A percentile compares a stretch with the other conserved stretches of the same genome.
phyloP scores from a whole-genome alignment of 192 early-diverging fungal species.

The Coemansia sp. region DNA sequence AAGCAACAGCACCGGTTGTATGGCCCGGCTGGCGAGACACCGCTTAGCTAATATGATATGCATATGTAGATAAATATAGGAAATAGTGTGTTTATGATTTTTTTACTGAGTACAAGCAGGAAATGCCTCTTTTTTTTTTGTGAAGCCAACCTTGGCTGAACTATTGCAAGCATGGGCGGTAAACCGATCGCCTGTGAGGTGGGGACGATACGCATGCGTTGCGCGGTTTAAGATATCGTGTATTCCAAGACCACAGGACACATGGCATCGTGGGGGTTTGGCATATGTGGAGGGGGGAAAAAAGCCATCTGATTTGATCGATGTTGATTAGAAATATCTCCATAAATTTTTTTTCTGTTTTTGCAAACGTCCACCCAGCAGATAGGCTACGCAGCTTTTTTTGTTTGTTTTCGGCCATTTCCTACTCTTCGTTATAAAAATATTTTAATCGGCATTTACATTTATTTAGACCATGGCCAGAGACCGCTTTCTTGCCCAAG shows the following conservation, averaged over 20 bases:
- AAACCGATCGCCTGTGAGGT: background rate
- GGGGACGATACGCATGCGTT: background rate
- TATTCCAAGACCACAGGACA: background rate
- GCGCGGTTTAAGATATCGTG: constrained; percentile 4
- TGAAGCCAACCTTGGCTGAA: background rate
- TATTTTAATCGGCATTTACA: constrained; percentile 1
- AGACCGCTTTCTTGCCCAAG: constrained; percentile 47
- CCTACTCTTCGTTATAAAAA: background rate
- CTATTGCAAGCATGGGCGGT: background rate
- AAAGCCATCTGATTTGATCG: constrained; percentile 2
- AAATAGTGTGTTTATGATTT: background rate
- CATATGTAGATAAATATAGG: background rate
- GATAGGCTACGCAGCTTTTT: background rate
- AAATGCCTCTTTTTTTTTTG: background rate
- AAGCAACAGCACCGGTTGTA: background rate
- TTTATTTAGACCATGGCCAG: constrained; percentile 29
- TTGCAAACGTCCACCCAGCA: background rate
- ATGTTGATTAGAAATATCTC: constrained; percentile 1
- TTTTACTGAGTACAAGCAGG: background rate
- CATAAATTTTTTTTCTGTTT: constrained; percentile 14
- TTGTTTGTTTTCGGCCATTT: background rate
- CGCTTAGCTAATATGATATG: constrained; percentile 3
- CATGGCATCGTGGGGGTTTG: background rate
- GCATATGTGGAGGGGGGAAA: background rate
- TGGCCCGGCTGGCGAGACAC: background rate